These are phyloP conservation scores for Spergularia marina DNA, from an alignment of 148 eudicot species.

Conservation along the genomic window DNA sequence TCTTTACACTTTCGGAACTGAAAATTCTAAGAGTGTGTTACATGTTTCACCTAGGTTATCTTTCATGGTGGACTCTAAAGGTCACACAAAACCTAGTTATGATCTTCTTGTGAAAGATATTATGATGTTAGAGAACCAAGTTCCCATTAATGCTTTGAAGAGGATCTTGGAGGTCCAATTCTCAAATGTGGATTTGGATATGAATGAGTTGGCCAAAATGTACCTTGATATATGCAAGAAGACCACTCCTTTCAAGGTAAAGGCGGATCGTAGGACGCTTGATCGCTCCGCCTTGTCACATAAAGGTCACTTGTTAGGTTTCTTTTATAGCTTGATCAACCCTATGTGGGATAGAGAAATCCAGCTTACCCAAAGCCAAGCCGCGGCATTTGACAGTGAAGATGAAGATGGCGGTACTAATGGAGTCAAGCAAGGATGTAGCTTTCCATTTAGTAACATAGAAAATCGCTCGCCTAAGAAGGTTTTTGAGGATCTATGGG, in stretches of 20 bases:
- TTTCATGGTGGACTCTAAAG: slow-evolving; percentile 24
- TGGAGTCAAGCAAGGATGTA: neutral
- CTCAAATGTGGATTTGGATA: slow-evolving; percentile 12
- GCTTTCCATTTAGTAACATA: slow-evolving; percentile 8
- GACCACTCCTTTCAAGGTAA: slow-evolving; percentile 34
- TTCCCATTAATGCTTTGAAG: slow-evolving; percentile 40
- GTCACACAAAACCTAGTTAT: slow-evolving; percentile 18
- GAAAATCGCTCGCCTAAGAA: slow-evolving; percentile 2
- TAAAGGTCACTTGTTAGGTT: slow-evolving; percentile 41
- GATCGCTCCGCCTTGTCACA: slow-evolving; percentile 5
- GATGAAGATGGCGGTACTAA: neutral
- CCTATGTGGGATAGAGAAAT: slow-evolving; percentile 23
- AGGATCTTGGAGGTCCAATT: slow-evolving; percentile 19
- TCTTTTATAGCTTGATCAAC: slow-evolving; percentile 40
- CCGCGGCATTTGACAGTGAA: slow-evolving; percentile 1
- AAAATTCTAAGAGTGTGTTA: slow-evolving; percentile 4
- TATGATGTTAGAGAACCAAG: slow-evolving; percentile 62
- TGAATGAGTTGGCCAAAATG: slow-evolving; percentile 24
- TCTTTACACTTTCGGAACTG: slow-evolving; percentile 16
- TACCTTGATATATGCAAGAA: slow-evolving; percentile 31
- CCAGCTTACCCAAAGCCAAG: neutral
- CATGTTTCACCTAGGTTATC: neutral
- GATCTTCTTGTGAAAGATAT: slow-evolving; percentile 47
- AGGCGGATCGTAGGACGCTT: slow-evolving; percentile 6
- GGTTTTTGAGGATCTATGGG: slow-evolving; percentile 14